phyloP scores from a whole-genome alignment of 2,329 filamentous ascomycete genomes.

The Blumeria graminis region DNA sequence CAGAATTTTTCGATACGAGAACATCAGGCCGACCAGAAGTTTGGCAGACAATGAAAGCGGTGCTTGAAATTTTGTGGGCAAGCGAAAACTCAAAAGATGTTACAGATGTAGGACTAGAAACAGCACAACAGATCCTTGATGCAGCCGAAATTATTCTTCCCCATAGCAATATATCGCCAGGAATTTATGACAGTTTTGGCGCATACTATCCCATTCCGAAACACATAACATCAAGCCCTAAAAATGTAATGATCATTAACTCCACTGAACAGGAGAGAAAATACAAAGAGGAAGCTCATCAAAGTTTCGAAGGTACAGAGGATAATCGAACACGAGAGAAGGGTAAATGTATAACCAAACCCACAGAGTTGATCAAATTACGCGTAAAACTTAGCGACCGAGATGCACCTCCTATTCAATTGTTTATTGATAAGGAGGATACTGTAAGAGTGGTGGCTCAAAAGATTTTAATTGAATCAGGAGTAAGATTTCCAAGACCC shows the following conservation, averaged over 20 bases:
- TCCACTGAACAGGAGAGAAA: constrained; percentile 13
- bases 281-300: constrained; percentile 5
- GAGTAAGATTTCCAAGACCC: constrained; percentile 23
- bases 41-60: constrained; percentile 52
- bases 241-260: constrained; percentile 21
- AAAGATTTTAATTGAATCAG: constrained; percentile 36
- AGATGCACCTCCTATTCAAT: constrained; percentile 34
- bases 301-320: constrained; percentile 16
- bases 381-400: constrained; percentile 15
- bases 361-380: constrained; percentile 10
- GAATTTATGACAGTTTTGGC: constrained; percentile 47
- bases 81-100: constrained; percentile 16
- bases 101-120: constrained; percentile 22
- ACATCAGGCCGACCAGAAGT: constrained; percentile 55
- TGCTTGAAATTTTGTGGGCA: constrained; percentile 40
- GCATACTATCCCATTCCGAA: constrained; percentile 45
- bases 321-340: constrained; percentile 26
- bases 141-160: constrained; percentile 56
- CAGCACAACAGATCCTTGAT: constrained; percentile 58
- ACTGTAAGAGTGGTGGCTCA: constrained; percentile 37
- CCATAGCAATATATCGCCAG: constrained; percentile 39
- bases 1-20: constrained; percentile 75
- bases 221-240: constrained; percentile 43
- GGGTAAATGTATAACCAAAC: constrained; percentile 12
- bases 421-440: constrained; percentile 34